A percentile compares a stretch with the other conserved stretches of the same genome.
Conservation (phyloP, 2,329 filamentous ascomycete genomes). For the Penicillium sp. region DNA sequence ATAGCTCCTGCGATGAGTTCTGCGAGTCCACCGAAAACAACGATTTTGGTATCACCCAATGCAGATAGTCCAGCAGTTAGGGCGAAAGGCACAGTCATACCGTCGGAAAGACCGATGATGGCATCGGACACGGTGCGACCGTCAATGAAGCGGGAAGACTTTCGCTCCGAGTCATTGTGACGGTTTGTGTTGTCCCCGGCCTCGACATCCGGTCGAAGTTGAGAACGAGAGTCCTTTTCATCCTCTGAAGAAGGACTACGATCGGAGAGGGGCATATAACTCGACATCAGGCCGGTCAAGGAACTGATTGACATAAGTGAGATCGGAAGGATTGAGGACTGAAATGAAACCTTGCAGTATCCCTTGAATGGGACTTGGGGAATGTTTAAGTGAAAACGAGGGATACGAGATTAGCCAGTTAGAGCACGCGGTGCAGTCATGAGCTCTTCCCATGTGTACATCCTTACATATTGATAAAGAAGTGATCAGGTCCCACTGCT, state of each 20-base stretch:
- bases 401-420: constrained; percentile 1
- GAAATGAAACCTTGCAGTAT: background rate
- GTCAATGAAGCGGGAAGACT: constrained; percentile 33
- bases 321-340: background rate
- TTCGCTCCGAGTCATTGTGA: constrained; percentile 22
- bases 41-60: constrained; percentile 63
- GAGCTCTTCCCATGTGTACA: background rate
- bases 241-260: constrained; percentile 23
- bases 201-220: constrained; percentile 21
- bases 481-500: constrained; percentile 4
- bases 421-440: constrained; percentile 11
- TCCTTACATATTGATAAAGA: background rate
- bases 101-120: constrained; percentile 75
- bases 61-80: constrained; percentile 67
- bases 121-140: constrained; percentile 53
- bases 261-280: constrained; percentile 28
- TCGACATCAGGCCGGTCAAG: constrained; percentile 32
- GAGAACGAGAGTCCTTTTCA: constrained; percentile 29
- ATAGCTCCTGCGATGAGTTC: constrained; percentile 75
- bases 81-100: constrained; percentile 76
- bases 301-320: constrained; percentile 34
- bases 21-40: constrained; percentile 70
- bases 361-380: constrained; percentile 9
- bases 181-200: constrained; percentile 8
- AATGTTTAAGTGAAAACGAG: constrained; percentile 7